These are phyloP conservation scores for Mrakia gelida DNA, from an alignment of 768 basidiomycete species.

Conservation along the genomic window DNA sequence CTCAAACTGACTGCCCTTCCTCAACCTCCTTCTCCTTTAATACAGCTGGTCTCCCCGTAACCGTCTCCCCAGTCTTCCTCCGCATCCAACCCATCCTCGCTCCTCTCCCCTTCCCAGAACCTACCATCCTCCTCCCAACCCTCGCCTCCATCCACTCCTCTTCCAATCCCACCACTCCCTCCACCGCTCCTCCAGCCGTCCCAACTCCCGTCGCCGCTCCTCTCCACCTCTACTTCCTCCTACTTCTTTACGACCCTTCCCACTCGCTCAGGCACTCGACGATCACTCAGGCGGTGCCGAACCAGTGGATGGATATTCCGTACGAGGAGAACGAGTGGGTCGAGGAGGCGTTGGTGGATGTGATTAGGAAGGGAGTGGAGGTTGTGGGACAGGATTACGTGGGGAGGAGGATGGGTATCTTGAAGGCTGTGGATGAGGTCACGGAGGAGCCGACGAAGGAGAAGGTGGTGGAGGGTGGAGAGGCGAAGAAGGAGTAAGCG, in stretches of 20 bases:
- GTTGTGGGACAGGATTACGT: conserved; percentile 89
- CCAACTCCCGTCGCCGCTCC: conserved; percentile 38
- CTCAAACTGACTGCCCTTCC: background rate
- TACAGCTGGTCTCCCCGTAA: conserved; percentile 48
- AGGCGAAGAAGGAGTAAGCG: background rate
- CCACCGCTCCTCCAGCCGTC: conserved; percentile 38
- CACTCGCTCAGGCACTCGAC: conserved; percentile 74
- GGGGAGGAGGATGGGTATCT: conserved; percentile 65
- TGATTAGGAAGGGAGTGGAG: conserved; percentile 76
- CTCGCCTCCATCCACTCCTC: conserved; percentile 37
- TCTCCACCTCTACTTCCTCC: conserved; percentile 62
- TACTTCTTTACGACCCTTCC: conserved; percentile 69
- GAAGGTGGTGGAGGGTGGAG: background rate
- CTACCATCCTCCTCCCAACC: background rate
- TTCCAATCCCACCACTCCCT: conserved; percentile 10
- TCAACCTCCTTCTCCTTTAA: background rate
- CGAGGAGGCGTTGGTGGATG: conserved; percentile 87
- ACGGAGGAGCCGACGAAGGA: background rate
- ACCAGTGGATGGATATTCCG: conserved; percentile 75
- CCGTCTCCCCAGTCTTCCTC: conserved; percentile 85
- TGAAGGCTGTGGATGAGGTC: conserved; percentile 10
- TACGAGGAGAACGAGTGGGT: conserved; percentile 87
- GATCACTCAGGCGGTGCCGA: conserved; percentile 75
- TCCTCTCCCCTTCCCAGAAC: conserved; percentile 48
- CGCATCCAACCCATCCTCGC: conserved; percentile 84